phyloP scores from a whole-genome alignment of 2,329 filamentous ascomycete genomes.

The Pseudogymnoascus sp. region DNA sequence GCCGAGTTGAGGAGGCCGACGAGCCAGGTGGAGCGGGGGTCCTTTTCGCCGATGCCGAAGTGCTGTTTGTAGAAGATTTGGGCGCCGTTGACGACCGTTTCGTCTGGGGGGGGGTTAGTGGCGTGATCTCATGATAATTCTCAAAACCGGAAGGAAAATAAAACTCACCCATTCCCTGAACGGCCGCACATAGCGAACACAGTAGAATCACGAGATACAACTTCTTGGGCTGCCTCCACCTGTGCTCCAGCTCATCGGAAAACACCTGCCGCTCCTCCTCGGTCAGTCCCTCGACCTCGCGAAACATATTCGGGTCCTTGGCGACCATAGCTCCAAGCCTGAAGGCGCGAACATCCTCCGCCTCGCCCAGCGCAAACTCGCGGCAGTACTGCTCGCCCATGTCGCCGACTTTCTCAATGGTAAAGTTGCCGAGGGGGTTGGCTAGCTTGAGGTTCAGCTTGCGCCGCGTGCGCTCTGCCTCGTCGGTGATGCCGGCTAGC shows the following conservation, averaged over 20 bases:
- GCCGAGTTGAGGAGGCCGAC: conserved; percentile 53
- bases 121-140: conserved; percentile 16
- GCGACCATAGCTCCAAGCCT: conserved; percentile 51
- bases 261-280: conserved; percentile 50
- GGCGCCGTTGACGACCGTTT: conserved; percentile 61
- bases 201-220: conserved; percentile 58
- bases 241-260: conserved; percentile 52
- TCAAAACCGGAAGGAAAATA: background rate
- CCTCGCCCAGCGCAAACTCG: conserved; percentile 43
- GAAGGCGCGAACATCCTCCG: conserved; percentile 50
- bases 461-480: conserved; percentile 25
- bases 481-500: background rate
- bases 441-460: conserved; percentile 41
- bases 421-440: conserved; percentile 43
- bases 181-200: conserved; percentile 60
- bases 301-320: conserved; percentile 36
- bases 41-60: conserved; percentile 49
- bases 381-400: conserved; percentile 52
- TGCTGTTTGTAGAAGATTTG: conserved; percentile 55
- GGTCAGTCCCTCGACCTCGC: conserved; percentile 43
- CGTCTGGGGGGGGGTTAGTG: conserved; percentile 34
- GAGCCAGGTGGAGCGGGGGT: conserved; percentile 46
- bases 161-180: conserved; percentile 55
- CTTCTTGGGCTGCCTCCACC: conserved; percentile 59
- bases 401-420: conserved; percentile 40